Base-by-base conservation (phyloP, 352 stramenopile genomes). In the Thalassiosira allenii region DNA sequence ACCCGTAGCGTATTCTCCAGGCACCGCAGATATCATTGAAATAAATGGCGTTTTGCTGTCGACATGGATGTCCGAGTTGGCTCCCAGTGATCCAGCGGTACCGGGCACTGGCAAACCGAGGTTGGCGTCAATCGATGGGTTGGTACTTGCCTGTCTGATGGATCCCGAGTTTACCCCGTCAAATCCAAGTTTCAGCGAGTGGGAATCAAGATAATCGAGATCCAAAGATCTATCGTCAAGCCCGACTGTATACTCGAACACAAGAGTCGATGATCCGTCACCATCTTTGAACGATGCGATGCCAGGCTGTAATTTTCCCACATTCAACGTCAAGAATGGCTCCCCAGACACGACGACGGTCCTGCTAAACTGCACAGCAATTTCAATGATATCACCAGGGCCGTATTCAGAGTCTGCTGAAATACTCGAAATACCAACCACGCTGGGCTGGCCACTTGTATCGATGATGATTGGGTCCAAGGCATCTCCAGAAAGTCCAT, bases 201-300 rank as follows among this genome's bases (percentile, higher is more conserved):
- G 71, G 23, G 53, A 40, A 68, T 89, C 83, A 25, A 81, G 57
- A 57, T 88, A 91, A 4, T 89, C 80, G 2, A 91, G 72, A 56
- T 89, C 59, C 22, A 84, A 37, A 25, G 67, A 59, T 3, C 51
- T 23, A 52, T 90, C 25, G 22, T 79, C 67, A 40, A 83, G 14
- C 11, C 47, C 56, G n/a, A 90, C 83, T 29, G 27, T 29, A 32
- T 90, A 91, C 40, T 81, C 44, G 51, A 91, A 91, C 12, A 68
- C 6, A 33, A 91, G 73, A 5, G 3, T 68, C 0, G 49, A 64
- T 29, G 83, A 75, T 6, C 75, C 75, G 40, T 61, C 85, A 5
- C 83, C 83, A 62, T 22, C 37, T 51, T 77, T 56, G 66, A 83
- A 92, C 23, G 22, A 65, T 37, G 83, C 83, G 29, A 67, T 64